phyloP scores from a whole-genome alignment of 2,329 filamentous ascomycete species.

The Clonostachys rosea region DNA sequence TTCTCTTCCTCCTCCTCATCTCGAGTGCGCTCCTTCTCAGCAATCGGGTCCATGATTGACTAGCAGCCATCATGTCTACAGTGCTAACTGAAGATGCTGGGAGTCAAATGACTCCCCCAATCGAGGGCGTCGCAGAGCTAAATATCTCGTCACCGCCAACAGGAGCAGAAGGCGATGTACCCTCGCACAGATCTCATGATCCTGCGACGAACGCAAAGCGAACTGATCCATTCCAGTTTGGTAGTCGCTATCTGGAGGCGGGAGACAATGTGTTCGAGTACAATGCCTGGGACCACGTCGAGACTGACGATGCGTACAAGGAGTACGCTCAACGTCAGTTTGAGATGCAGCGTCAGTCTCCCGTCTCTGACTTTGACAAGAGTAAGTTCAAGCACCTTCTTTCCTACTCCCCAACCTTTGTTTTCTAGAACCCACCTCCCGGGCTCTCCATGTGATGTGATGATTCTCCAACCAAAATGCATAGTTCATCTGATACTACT shows the following conservation, averaged over 20 bases:
- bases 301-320: slow-evolving; percentile 84
- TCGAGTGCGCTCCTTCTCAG: neutral
- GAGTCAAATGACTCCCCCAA: too few species aligned
- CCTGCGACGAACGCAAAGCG: slow-evolving; percentile 75
- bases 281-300: slow-evolving; percentile 98
- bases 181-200: slow-evolving; percentile 66
- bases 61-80: too few species aligned
- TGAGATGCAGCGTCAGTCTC: slow-evolving; percentile 75
- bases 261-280: slow-evolving; percentile 91
- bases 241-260: slow-evolving; percentile 78
- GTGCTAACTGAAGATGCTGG: too few species aligned
- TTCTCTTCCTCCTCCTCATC: slow-evolving; percentile 3
- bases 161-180: slow-evolving; percentile 18
- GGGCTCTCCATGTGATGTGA: slow-evolving; percentile 24
- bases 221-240: slow-evolving; percentile 92
- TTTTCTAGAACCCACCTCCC: neutral
- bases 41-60: too few species aligned
- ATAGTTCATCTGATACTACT: slow-evolving; percentile 67
- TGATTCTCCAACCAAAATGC: slow-evolving; percentile 50
- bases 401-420: neutral
- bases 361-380: slow-evolving; percentile 91
- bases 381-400: slow-evolving; percentile 41
- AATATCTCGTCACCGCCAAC: slow-evolving; percentile 4
- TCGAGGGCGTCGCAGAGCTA: slow-evolving; percentile 2
- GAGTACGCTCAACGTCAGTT: slow-evolving; percentile 83